Conservation (phyloP, 805 yeast species). For the Saccharomycopsis guyanensis region DNA sequence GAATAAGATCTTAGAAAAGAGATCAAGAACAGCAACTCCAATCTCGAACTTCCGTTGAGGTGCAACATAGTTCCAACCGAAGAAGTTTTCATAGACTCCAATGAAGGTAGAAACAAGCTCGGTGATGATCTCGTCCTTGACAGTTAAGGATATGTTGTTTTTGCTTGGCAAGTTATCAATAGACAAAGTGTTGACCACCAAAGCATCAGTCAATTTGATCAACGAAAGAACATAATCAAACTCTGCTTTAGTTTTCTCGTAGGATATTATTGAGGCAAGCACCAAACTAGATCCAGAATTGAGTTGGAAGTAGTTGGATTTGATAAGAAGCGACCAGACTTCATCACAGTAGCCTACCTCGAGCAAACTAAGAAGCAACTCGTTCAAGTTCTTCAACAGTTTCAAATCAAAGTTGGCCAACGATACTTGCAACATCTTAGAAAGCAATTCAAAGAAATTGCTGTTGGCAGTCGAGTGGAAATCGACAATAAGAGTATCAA, state of each 20-base stretch:
- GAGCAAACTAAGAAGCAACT: slow-evolving; percentile 25
- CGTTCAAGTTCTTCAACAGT: slow-evolving; percentile 7
- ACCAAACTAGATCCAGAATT: slow-evolving; percentile 29
- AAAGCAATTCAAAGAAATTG: slow-evolving; percentile 17
- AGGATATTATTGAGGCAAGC: slow-evolving; percentile 54
- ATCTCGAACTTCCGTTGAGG: slow-evolving; percentile 53
- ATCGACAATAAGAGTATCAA: slow-evolving; percentile 5
- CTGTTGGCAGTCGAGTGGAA: slow-evolving; percentile 22
- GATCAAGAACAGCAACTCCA: slow-evolving; percentile 45
- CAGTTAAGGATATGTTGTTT: slow-evolving; percentile 29
- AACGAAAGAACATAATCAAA: slow-evolving; percentile 57
- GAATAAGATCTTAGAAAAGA: slow-evolving; percentile 47
- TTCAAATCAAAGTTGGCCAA: slow-evolving; percentile 8
- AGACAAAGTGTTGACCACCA: slow-evolving; percentile 41
- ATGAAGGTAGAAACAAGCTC: slow-evolving; percentile 49
- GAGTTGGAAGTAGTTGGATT: slow-evolving; percentile 54
- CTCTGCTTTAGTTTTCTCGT: slow-evolving; percentile 63
- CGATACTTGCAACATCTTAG: slow-evolving; percentile 9
- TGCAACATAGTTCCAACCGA: slow-evolving; percentile 57
- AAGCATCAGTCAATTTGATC: slow-evolving; percentile 44
- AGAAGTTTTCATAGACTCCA: slow-evolving; percentile 67
- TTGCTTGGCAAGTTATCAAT: slow-evolving; percentile 21
- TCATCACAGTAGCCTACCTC: slow-evolving; percentile 53
- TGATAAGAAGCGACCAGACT: slow-evolving; percentile 73
- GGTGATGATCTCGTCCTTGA: slow-evolving; percentile 48